phyloP scores from a whole-genome alignment of 257 asterid species.

The Avicennia marina region DNA sequence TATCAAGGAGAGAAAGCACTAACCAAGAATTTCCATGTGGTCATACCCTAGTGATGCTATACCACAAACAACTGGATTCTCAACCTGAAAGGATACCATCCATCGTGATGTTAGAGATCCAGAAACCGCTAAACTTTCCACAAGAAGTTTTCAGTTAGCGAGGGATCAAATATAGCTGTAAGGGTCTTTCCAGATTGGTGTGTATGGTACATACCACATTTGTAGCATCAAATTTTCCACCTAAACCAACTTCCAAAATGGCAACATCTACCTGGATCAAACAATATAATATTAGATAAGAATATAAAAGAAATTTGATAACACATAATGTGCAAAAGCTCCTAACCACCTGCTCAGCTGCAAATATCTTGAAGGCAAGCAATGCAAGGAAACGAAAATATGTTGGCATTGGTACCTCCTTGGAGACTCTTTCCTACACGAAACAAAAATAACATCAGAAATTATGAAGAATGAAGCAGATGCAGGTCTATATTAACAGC shows the following conservation, averaged over 20 bases:
- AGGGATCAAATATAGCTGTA: slow-evolving; percentile 3
- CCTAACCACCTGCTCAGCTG: slow-evolving; percentile 74
- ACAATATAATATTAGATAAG: slow-evolving; percentile 12
- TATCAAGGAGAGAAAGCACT: slow-evolving; percentile 49
- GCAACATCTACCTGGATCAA: slow-evolving; percentile 85
- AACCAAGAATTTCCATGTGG: slow-evolving; percentile 99
- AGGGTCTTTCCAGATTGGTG: slow-evolving; percentile 3
- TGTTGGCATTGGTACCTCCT: slow-evolving; percentile 88
- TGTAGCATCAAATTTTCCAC: slow-evolving; percentile 94
- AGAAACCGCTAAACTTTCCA: slow-evolving; percentile 1
- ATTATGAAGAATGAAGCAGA: slow-evolving; percentile 6
- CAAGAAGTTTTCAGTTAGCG: slow-evolving; percentile 11
- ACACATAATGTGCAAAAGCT: slow-evolving; percentile 6
- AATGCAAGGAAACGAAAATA: slow-evolving; percentile 93
- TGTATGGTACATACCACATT: slow-evolving; percentile 70
- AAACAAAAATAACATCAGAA: slow-evolving; percentile 11
- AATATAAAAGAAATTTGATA: background rate
- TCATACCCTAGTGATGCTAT: slow-evolving; percentile 90
- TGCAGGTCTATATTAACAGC: too few species aligned
- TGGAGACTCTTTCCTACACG: slow-evolving; percentile 55
- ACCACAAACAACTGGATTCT: slow-evolving; percentile 77
- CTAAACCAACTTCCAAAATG: slow-evolving; percentile 95
- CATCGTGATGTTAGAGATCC: slow-evolving; percentile 27
- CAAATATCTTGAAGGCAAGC: slow-evolving; percentile 94
- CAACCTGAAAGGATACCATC: slow-evolving; percentile 50